Evolutionary conservation across 2,329 filamentous ascomycete species (phyloP).

Genomic region (Teratosphaeria zuluensis): DNA sequence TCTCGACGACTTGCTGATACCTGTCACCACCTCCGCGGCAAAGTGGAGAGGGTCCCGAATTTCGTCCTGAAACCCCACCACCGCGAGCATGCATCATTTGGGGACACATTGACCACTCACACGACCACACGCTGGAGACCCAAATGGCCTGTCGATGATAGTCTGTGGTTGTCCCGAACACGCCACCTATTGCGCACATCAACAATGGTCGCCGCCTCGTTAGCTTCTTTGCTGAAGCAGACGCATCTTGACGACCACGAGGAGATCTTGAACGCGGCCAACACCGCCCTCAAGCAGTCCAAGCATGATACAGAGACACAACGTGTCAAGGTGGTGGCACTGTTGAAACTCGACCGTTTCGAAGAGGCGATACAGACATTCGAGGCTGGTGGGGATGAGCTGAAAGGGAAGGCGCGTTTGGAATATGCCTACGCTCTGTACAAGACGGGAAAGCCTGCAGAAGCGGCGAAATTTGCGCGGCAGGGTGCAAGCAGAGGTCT

Average conservation of each 20-base stretch:
- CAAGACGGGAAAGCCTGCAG: conserved; percentile 60
- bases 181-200: neutral
- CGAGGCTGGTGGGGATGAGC: conserved; percentile 49
- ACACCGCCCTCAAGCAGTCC: conserved; percentile 47
- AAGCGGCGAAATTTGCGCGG: conserved; percentile 48
- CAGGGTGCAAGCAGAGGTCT: conserved; percentile 38
- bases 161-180: neutral
- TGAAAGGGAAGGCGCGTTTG: conserved; percentile 53
- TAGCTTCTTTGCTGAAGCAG: conserved; percentile 48
- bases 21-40: neutral
- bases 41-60: neutral
- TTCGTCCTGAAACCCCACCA: neutral
- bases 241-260: conserved; percentile 60
- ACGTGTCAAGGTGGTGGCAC: conserved; percentile 61
- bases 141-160: neutral
- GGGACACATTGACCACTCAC: neutral
- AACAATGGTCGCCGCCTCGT: conserved; percentile 7
- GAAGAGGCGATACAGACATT: conserved; percentile 64
- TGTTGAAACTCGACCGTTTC: conserved; percentile 74
- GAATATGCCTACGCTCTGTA: conserved; percentile 79
- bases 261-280: conserved; percentile 58
- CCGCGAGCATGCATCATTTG: neutral
- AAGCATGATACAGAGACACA: conserved; percentile 52
- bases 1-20: too few species aligned
- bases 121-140: neutral